Percentiles rank a stretch among this genome's conserved stretches.
phyloP scores from a whole-genome alignment of 257 asterid species.

The Leonotis leonurus region DNA sequence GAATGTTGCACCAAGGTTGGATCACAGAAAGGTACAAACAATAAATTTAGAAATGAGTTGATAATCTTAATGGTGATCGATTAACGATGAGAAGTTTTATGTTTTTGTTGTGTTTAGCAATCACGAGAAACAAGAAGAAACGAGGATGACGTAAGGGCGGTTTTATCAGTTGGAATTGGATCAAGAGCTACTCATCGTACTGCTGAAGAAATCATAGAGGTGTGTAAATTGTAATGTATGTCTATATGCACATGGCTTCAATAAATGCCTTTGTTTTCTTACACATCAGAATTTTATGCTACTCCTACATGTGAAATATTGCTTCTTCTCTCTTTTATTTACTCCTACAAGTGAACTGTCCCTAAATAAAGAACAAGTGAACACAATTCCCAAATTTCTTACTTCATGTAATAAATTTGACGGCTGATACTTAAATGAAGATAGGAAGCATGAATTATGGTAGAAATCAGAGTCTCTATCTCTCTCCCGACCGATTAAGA shows the following conservation, averaged over 20 bases:
- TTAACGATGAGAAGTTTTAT: too few species aligned
- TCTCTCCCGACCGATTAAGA: background rate
- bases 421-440: too few species aligned
- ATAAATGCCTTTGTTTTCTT: background rate
- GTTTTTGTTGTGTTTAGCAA: slow-evolving; percentile 18
- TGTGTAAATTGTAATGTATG: too few species aligned
- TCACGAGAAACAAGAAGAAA: slow-evolving; percentile 31
- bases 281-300: background rate
- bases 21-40: slow-evolving; percentile 28
- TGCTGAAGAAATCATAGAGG: slow-evolving; percentile 34
- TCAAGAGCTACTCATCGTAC: slow-evolving; percentile 26
- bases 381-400: too few species aligned
- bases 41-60: too few species aligned
- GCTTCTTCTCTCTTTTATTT: background rate
- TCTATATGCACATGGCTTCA: too few species aligned
- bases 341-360: too few species aligned
- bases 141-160: slow-evolving; percentile 13
- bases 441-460: too few species aligned
- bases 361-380: too few species aligned
- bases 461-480: too few species aligned
- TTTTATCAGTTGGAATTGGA: background rate
- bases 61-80: too few species aligned
- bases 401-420: too few species aligned
- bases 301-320: background rate
- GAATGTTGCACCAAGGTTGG: slow-evolving; percentile 22